Evolutionary conservation across 139 green algal genomes (phyloP).

Genomic region (Volvox reticuliferus): DNA sequence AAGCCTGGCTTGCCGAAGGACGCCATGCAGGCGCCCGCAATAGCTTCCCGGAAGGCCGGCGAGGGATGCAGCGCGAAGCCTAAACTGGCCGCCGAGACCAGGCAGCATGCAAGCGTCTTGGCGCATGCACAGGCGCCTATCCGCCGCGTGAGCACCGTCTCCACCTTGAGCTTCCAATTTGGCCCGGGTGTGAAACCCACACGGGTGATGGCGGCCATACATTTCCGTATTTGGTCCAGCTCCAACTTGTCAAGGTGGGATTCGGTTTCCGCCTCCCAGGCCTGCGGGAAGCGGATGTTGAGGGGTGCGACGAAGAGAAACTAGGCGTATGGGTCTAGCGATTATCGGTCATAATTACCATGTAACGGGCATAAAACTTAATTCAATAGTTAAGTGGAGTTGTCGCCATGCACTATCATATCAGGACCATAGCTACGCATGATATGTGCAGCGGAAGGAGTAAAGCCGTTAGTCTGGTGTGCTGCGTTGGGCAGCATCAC

Average conservation of each 20-base stretch:
- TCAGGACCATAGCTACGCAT: no score
- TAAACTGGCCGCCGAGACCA: conserved; percentile 30
- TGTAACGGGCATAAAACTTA: no score
- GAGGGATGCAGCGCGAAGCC: conserved; percentile 5
- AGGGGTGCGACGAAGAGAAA: no score
- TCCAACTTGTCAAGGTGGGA: not conserved
- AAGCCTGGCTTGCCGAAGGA: not conserved
- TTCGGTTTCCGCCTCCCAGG: conserved; percentile 27
- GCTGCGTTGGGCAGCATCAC: not conserved
- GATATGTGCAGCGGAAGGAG: no score
- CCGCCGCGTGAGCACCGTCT: not conserved
- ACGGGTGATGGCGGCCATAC: conserved; percentile 13
- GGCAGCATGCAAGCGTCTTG: conserved; percentile 30
- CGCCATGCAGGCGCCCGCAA: not conserved
- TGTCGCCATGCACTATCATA: no score
- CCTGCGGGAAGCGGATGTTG: not conserved
- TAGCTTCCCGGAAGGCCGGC: not conserved
- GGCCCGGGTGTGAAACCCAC: not conserved
- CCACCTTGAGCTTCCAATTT: not conserved
- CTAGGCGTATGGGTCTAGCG: no score
- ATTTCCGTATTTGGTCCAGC: conserved; percentile 36
- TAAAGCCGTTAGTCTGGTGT: not conserved
- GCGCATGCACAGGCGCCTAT: not conserved
- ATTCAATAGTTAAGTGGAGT: no score
- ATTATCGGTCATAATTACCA: no score